phyloP scores from a whole-genome alignment of 2,329 filamentous ascomycete species.

The Myriangium duriaei region DNA sequence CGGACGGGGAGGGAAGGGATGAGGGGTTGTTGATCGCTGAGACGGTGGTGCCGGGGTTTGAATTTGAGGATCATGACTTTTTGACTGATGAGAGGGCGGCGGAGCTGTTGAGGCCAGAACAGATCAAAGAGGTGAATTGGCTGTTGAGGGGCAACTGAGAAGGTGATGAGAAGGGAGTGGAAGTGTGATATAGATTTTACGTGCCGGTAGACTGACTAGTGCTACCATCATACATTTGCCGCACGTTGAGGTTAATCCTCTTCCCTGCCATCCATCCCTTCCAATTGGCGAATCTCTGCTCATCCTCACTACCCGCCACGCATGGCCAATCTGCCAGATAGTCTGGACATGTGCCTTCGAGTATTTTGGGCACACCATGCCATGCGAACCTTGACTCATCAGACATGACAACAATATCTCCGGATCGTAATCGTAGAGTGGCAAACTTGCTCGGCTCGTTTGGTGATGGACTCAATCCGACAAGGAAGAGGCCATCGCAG shows the following conservation, averaged over 20 bases:
- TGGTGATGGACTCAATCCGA: constrained; percentile 48
- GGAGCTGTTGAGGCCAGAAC: constrained; percentile 35
- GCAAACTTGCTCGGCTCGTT: constrained; percentile 29
- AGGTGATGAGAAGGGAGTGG: constrained; percentile 6
- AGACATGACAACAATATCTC: constrained; percentile 85
- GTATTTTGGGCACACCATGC: constrained; percentile 86
- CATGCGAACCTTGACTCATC: constrained; percentile 73
- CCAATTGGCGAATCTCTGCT: constrained; percentile 41
- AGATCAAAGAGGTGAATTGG: not conserved
- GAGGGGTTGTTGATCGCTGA: constrained; percentile 52
- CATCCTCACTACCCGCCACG: constrained; percentile 27
- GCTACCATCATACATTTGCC: constrained; percentile 70
- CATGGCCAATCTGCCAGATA: constrained; percentile 66
- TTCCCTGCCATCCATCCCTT: constrained; percentile 79
- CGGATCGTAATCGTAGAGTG: constrained; percentile 60
- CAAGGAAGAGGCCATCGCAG: constrained; percentile 81
- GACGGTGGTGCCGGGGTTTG: constrained; percentile 56
- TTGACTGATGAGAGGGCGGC: constrained; percentile 39
- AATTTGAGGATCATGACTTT: constrained; percentile 56
- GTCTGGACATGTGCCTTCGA: constrained; percentile 64
- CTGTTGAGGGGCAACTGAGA: constrained; percentile 6
- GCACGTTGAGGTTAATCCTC: constrained; percentile 80
- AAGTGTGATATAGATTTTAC: too few relatives aligned
- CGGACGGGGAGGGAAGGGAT: constrained; percentile 29
- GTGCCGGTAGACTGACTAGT: too few relatives aligned